A percentile compares a stretch with the other conserved stretches of the same genome.
Evolutionary conservation across 768 basidiomycete genomes (phyloP).

Genomic region (Rhizopogon vesiculosus): DNA sequence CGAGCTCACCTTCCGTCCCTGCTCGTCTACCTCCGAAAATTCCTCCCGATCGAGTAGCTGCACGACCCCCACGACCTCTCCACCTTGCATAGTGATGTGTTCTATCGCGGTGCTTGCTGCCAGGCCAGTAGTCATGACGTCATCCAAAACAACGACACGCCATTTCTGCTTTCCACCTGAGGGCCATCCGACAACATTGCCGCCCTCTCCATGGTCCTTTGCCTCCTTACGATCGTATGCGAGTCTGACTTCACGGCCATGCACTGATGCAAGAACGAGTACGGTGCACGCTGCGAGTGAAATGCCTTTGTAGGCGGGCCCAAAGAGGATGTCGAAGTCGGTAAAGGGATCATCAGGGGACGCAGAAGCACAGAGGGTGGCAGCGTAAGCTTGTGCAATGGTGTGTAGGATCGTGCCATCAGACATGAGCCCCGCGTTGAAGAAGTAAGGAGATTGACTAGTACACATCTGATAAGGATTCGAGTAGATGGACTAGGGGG

Average conservation of each 20-base stretch:
- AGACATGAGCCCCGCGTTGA: constrained; percentile 89
- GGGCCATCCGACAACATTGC: constrained; percentile 80
- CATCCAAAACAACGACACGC: constrained; percentile 85
- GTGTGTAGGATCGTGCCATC: constrained; percentile 76
- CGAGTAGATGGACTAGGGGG: not conserved
- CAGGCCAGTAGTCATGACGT: constrained; percentile 92
- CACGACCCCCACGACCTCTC: constrained; percentile 84
- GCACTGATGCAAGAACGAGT: constrained; percentile 63
- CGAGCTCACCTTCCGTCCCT: constrained; percentile 52
- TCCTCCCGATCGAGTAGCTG: constrained; percentile 72
- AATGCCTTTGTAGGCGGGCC: constrained; percentile 98
- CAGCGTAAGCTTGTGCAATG: constrained; percentile 78
- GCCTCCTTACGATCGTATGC: constrained; percentile 94
- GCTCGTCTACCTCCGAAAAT: constrained; percentile 6
- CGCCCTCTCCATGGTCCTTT: constrained; percentile 96
- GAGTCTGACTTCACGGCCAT: constrained; percentile 68
- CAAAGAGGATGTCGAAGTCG: constrained; percentile 82
- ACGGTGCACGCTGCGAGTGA: constrained; percentile 85
- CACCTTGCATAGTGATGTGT: constrained; percentile 61
- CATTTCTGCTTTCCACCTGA: constrained; percentile 55
- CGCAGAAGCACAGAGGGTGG: constrained; percentile 61
- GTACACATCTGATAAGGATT: not conserved
- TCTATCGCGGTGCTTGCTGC: constrained; percentile 83
- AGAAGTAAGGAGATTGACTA: constrained; percentile 93
- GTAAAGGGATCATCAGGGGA: constrained; percentile 30